These are phyloP conservation scores for Populus nigra DNA, from an alignment of 345 rosid species.

Conservation along the genomic window DNA sequence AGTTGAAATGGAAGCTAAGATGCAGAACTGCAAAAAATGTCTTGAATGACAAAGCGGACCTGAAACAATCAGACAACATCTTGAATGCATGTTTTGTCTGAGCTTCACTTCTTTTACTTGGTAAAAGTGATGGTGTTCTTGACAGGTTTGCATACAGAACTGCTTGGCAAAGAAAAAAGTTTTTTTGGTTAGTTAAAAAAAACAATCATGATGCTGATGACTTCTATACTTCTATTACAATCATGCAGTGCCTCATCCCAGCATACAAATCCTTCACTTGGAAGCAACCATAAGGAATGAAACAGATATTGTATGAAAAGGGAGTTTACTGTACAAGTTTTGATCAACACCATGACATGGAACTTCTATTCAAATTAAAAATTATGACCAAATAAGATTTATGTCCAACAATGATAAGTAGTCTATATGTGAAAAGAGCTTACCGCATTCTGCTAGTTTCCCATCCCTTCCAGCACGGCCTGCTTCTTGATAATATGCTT, in stretches of 20 bases:
- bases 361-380: background rate
- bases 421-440: conserved; percentile 22
- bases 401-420: background rate
- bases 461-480: conserved; percentile 99
- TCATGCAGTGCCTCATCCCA: background rate
- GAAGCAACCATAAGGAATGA: background rate
- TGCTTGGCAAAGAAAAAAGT: conserved; percentile 25
- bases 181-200: background rate
- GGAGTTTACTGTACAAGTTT: background rate
- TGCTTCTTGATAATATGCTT: conserved; percentile 96
- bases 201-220: too few relatives aligned
- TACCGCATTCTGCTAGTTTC: conserved; percentile 74
- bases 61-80: conserved; percentile 81
- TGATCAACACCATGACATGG: background rate
- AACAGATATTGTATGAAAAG: background rate
- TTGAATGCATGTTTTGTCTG: conserved; percentile 65
- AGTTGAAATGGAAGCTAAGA: background rate
- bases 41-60: conserved; percentile 31
- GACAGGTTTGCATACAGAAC: conserved; percentile 72
- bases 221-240: too few relatives aligned
- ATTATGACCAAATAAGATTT: background rate
- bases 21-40: background rate
- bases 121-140: conserved; percentile 68
- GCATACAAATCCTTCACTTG: background rate
- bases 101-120: conserved; percentile 66